These are phyloP conservation scores for Neurospora sp. DNA, from an alignment of 495 filamentous ascomycete species.

Conservation along the genomic window DNA sequence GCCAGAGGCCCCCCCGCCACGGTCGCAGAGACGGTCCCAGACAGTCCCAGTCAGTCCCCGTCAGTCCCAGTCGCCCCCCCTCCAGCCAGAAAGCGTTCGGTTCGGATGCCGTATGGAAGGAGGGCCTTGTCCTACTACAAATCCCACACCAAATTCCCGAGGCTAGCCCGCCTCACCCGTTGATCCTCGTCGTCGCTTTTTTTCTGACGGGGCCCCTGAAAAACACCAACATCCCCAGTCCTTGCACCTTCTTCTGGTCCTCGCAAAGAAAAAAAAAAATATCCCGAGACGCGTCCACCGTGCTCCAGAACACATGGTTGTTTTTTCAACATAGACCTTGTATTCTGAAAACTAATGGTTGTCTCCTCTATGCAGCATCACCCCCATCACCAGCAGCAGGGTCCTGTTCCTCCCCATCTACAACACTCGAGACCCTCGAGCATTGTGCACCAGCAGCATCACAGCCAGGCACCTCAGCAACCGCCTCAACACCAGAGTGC, in stretches of 20 bases:
- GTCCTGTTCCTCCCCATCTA: constrained; percentile 45
- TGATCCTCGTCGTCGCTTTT: constrained; percentile 28
- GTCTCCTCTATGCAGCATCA: constrained; percentile 50
- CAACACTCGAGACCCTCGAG: constrained; percentile 55
- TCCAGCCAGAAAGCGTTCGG: constrained; percentile 6
- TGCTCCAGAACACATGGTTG: constrained; percentile 20
- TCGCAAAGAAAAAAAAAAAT: constrained; percentile 28
- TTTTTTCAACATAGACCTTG: constrained; percentile 25
- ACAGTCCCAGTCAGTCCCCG: constrained; percentile 8
- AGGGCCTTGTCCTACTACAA: constrained; percentile 32
- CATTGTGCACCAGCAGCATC: constrained; percentile 57
- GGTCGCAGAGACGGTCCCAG: background rate
- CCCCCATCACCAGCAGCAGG: constrained; percentile 48
- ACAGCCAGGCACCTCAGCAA: constrained; percentile 37
- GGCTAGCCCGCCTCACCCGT: constrained; percentile 34
- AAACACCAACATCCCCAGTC: constrained; percentile 22
- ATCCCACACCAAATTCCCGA: constrained; percentile 32
- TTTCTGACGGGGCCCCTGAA: constrained; percentile 23
- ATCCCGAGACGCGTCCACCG: constrained; percentile 31
- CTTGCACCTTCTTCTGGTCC: constrained; percentile 22
- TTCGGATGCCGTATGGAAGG: constrained; percentile 19
- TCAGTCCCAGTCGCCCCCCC: constrained; percentile 10
- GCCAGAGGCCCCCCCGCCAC: background rate
- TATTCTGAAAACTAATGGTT: constrained; percentile 37
- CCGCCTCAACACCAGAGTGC: constrained; percentile 42